These are phyloP conservation scores for Lasiodiplodia citricola DNA, from an alignment of 2,329 filamentous ascomycete species.

Conservation along the genomic window DNA sequence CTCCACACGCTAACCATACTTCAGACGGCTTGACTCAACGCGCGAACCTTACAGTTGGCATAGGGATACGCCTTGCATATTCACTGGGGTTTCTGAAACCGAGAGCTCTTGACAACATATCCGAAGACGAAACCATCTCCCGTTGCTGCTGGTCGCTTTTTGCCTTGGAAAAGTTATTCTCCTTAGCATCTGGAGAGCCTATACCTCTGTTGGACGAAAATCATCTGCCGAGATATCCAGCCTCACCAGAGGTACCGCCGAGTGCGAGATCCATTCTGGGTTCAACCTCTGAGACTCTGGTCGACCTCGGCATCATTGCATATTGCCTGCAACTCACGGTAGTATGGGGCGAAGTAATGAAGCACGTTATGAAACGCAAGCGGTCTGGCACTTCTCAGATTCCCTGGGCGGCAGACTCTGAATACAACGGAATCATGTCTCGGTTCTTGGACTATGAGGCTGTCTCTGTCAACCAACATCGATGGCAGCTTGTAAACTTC, in stretches of 20 bases:
- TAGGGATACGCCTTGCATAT: not conserved
- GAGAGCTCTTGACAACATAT: not conserved
- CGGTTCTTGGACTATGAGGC: not conserved
- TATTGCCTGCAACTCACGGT: not conserved
- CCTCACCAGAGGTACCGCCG: not conserved
- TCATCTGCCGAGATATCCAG: not conserved
- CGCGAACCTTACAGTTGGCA: not conserved
- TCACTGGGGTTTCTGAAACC: not conserved
- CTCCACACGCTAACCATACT: not conserved
- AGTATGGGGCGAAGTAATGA: not conserved
- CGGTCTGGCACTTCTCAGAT: not conserved
- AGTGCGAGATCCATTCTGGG: not conserved
- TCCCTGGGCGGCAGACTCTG: not conserved
- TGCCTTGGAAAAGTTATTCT: not conserved
- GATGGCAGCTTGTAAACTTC: not conserved
- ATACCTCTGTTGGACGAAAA: not conserved
- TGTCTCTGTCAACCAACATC: not conserved
- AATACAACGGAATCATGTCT: not conserved
- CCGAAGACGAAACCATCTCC: not conserved
- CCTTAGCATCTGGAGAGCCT: not conserved
- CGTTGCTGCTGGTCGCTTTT: slow-evolving; percentile 10
- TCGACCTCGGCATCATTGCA: slow-evolving; percentile 1
- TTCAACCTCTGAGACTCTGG: not conserved
- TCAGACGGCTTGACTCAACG: not conserved
- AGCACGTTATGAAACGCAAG: not conserved